phyloP scores from a whole-genome alignment of 208 protist species.

The Balamuthia mandrillaris region DNA sequence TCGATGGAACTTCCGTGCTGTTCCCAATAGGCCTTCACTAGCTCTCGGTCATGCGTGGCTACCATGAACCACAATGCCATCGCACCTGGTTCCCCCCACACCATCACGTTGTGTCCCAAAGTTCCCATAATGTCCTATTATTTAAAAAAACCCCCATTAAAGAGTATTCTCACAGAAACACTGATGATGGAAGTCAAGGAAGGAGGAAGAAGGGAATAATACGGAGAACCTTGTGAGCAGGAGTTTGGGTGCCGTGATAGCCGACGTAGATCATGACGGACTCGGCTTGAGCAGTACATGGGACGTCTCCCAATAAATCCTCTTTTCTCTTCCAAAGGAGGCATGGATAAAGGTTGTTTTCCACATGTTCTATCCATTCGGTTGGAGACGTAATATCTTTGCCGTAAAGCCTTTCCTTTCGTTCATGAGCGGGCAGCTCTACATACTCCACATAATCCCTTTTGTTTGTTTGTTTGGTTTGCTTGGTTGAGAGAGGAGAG shows the following conservation, averaged over 20 bases:
- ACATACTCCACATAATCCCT: too few relatives aligned
- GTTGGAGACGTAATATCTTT: not conserved
- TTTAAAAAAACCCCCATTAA: too few relatives aligned
- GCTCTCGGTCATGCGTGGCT: not conserved
- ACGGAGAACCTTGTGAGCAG: conserved; percentile 14
- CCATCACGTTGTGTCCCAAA: conserved; percentile 19
- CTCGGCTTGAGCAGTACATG: not conserved
- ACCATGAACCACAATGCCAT: conserved; percentile 4
- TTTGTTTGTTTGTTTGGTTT: too few relatives aligned
- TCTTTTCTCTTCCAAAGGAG: conserved; percentile 3
- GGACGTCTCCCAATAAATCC: not conserved
- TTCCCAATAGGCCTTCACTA: not conserved
- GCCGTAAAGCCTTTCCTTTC: too few relatives aligned
- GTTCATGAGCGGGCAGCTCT: too few relatives aligned
- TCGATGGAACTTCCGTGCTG: not conserved
- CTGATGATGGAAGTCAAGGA: too few relatives aligned
- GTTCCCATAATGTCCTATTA: conserved; percentile 30
- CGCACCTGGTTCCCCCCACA: not conserved
- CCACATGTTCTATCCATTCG: not conserved
- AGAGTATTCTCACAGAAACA: too few relatives aligned
- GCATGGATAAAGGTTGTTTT: not conserved
- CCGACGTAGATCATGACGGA: conserved; percentile 20
- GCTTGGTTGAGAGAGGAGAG: too few relatives aligned
- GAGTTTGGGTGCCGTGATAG: conserved; percentile 8
- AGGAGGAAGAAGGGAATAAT: not conserved